A percentile compares a stretch with the other conserved stretches of the same genome.
phyloP scores from a whole-genome alignment of 441 rosid genomes.

The Metrosideros polymorpha region DNA sequence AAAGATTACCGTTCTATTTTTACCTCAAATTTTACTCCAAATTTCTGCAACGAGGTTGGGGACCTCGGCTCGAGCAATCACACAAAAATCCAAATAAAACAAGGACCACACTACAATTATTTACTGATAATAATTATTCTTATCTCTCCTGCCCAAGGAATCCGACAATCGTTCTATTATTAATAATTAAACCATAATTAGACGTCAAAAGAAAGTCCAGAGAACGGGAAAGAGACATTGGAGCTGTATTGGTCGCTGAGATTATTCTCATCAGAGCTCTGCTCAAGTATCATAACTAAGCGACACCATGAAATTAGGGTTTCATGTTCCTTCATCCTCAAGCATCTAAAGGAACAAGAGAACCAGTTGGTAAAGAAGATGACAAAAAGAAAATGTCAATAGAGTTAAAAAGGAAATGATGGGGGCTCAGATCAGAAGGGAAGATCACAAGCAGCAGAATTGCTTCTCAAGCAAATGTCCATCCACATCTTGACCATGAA shows the following conservation, averaged over 20 bases:
- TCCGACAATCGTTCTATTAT: not conserved
- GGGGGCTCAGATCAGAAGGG: not conserved
- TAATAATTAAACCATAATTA: not conserved
- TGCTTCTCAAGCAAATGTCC: not conserved
- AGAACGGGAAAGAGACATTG: not conserved
- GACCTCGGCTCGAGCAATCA: not conserved
- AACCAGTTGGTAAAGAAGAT: not conserved
- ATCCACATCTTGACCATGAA: not conserved
- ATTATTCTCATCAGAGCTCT: not conserved
- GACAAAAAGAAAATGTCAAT: not conserved
- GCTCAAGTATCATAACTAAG: not conserved
- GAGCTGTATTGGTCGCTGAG: not conserved
- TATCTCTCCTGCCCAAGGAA: not conserved
- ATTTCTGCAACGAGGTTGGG: not conserved
- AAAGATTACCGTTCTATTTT: not conserved
- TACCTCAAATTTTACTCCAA: not conserved
- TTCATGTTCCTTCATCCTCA: not conserved
- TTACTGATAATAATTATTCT: not conserved
- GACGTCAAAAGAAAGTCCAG: not conserved
- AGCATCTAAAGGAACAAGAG: not conserved
- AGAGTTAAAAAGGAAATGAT: not conserved
- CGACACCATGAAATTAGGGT: not conserved
- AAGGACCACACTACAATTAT: not conserved
- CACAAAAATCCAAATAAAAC: not conserved
- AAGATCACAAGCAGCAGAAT: not conserved